Base-by-base conservation (phyloP, 2,329 filamentous ascomycete species). In the Davidsoniella eucalypti region DNA sequence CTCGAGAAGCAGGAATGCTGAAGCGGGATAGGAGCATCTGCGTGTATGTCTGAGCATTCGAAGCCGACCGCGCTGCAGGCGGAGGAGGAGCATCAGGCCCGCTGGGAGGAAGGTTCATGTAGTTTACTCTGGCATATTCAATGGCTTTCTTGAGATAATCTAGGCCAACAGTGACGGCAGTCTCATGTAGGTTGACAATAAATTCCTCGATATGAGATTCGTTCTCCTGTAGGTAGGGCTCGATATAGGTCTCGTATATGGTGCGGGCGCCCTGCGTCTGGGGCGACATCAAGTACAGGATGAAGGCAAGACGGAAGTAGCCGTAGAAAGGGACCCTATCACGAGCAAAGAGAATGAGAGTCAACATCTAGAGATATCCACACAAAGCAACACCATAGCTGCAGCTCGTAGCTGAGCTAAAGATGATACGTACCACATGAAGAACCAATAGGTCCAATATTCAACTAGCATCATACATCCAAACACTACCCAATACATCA, bases 401-500 rank as follows among this genome's bases (percentile, higher is more conserved):
- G n/a, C 38, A 14, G 29, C 38, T 29, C 5, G 5, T 14, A 40
- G 12, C 5, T 18, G n/a, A 17, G 14, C 2, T 14, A 18, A 29
- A 29, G 16, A 48, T 39, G 16, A 26, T 26, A 60, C 67, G 48
- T 67, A 81, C 82, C 87, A 96, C 63, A 75, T 75, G 44, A 96
- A 75, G 60, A 96, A 80, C 67, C 90, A 94, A 59, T 82, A 78
- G 51, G 84, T 80, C 77, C 87, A 94, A 44, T 83, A 88, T 68
- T 96, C 92, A 65, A 80, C 77, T 54, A 92, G 76, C 51, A 88
- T 72, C 58, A 81, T 78, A 63, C 85, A 82, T 54, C 85, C 84
- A 56, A 95, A 76, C 21, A 94, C 87, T 54, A 94, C 87, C 84
- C 90, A 98, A 75, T 96, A 98, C 84, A 96, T 96, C 57, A 96